Evolutionary conservation across 768 basidiomycete genomes (phyloP), one percentile per base, ranked within the genome.

Genomic region (Cystobasidium ongulense): DNA sequence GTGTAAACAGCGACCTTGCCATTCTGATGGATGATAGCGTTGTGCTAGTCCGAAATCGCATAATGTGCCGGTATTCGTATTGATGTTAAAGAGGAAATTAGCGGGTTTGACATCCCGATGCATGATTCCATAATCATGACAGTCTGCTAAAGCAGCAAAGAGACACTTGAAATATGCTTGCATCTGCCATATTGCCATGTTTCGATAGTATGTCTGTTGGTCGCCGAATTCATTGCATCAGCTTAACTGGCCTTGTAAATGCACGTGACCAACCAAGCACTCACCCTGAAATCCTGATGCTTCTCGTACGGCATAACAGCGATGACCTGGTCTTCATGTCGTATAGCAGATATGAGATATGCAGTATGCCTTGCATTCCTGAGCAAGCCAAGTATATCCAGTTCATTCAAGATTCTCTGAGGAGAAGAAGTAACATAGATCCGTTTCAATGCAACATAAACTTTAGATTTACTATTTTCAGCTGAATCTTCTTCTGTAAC

Each of bases 31-130:
- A 29, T 75, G 33, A 35, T 71, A 72, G 17, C 41, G 41, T 35
- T 91, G 92, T 10, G 96, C 96, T 1, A 99, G 85, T 23, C 96
- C 96, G 80, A 97, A 96, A 81, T 98, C 96, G 76, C 91, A 92
- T 8, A 99, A 82, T 0, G 89, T 90, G 27, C 96, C 96, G 15
- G 87, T 84, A 11, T 89, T 89, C 7, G 88, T 89, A 41, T 85
- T 86, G 41, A 91, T 88, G 80, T 98, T 98, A 94, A 29, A 92
- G 41, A 99, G 86, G 33, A 99, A 87, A 81, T 99, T 99, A 53
- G 93, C 91, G 33, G 96, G 96, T 80, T 99, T 99, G 83, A 99
- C 97, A 83, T 99, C 96, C 72, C 96, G 91, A 82, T 99, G 96
- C 63, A 99, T 97, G 81, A 99, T 98, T 23, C 94, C 96, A 79